Evolutionary conservation across 192 early-diverging fungal species (phyloP).

Genomic region (Entomortierella beljakovae): DNA sequence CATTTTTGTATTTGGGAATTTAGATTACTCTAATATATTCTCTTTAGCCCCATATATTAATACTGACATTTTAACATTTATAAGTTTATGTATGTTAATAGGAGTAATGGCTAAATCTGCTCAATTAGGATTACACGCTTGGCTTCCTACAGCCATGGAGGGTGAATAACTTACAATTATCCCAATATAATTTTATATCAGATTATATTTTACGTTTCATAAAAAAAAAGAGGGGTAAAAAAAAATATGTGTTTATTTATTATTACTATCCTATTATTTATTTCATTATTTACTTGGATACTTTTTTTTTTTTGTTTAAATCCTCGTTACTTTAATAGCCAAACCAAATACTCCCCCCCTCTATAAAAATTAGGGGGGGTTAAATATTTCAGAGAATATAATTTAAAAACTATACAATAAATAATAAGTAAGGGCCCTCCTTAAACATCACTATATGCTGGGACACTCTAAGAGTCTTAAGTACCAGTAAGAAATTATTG

Average conservation of each 20-base stretch:
- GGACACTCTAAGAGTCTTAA: slow-evolving; percentile 36
- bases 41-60: slow-evolving; percentile 71
- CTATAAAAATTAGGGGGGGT: slow-evolving; percentile 3
- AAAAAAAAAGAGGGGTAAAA: neutral
- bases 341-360: slow-evolving; percentile 13
- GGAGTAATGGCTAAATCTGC: slow-evolving; percentile 74
- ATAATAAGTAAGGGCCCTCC: slow-evolving; percentile 43
- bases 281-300: slow-evolving; percentile 2
- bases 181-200: slow-evolving; percentile 1
- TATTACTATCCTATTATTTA: no score
- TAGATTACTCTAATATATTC: slow-evolving; percentile 74
- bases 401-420: no score
- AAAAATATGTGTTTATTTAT: neutral
- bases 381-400: no score
- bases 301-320: slow-evolving; percentile 4
- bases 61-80: slow-evolving; percentile 71
- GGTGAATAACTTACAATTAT: no score
- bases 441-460: slow-evolving; percentile 45
- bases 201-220: neutral
- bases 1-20: slow-evolving; percentile 72
- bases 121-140: slow-evolving; percentile 73
- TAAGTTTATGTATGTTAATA: slow-evolving; percentile 73
- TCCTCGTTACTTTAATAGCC: slow-evolving; percentile 4
- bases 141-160: slow-evolving; percentile 69
- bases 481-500: slow-evolving; percentile 20